phyloP scores from a whole-genome alignment of 768 basidiomycete species.

The Tulasnella sp. region DNA sequence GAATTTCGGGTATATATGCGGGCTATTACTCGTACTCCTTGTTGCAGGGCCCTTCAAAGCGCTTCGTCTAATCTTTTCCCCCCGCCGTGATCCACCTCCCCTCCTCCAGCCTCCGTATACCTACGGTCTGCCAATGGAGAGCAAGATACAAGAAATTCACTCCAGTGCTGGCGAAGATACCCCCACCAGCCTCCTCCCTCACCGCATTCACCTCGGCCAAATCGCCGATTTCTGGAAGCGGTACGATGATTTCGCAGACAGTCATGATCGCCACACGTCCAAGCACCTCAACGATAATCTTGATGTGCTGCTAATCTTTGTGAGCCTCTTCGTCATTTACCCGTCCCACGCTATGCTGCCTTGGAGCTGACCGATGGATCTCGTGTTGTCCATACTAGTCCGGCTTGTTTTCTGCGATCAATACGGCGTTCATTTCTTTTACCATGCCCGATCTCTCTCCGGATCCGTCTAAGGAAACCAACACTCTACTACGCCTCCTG shows the following conservation, averaged over 20 bases:
- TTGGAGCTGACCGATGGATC: not conserved
- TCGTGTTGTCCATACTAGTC: no score
- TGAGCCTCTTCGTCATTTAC: not conserved
- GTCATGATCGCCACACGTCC: not conserved
- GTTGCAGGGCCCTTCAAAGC: no score
- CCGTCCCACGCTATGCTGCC: not conserved
- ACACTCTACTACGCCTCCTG: not conserved
- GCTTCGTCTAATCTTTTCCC: no score
- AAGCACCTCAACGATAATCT: not conserved
- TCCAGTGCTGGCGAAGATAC: not conserved
- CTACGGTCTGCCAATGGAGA: not conserved
- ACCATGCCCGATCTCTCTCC: not conserved
- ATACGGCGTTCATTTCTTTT: not conserved
- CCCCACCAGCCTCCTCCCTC: not conserved
- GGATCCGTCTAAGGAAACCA: not conserved
- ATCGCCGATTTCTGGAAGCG: not conserved
- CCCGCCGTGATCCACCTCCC: not conserved
- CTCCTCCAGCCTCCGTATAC: not conserved
- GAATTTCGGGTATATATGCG: no score
- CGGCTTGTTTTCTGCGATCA: not conserved
- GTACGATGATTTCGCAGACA: not conserved
- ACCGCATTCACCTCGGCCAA: not conserved
- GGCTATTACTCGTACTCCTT: no score
- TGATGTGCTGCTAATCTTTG: not conserved
- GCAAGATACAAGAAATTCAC: not conserved